Conservation (phyloP, 768 basidiomycete genomes). For the Daedalea quercina region DNA sequence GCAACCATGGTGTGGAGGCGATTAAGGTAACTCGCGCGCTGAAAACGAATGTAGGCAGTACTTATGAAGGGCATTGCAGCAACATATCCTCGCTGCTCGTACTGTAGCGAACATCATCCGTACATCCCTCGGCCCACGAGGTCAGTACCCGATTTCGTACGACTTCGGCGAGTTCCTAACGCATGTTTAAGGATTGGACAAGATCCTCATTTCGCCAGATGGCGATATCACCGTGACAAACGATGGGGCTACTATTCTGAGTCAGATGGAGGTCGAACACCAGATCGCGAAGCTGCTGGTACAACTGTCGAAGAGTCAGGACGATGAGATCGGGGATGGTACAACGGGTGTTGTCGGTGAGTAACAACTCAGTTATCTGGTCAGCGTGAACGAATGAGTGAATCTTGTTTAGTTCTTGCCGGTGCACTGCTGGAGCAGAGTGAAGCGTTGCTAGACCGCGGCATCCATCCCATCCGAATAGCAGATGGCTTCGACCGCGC, state of each 20-base stretch:
- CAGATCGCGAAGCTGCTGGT: slow-evolving; percentile 98
- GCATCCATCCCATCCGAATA: slow-evolving; percentile 97
- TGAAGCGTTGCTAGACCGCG: slow-evolving; percentile 94
- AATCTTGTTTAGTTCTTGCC: slow-evolving; percentile 70
- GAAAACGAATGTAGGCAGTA: background rate
- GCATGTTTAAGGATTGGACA: slow-evolving; percentile 68
- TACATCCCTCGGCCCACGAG: slow-evolving; percentile 92
- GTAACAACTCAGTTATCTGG: slow-evolving; percentile 24
- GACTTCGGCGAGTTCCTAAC: background rate
- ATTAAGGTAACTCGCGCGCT: slow-evolving; percentile 1
- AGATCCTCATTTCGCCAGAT: slow-evolving; percentile 92
- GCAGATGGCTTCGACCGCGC: slow-evolving; percentile 98
- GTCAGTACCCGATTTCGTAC: slow-evolving; percentile 29
- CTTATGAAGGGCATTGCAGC: slow-evolving; percentile 34
- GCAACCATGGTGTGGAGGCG: slow-evolving; percentile 7
- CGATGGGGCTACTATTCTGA: slow-evolving; percentile 96
- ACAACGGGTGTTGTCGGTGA: slow-evolving; percentile 98
- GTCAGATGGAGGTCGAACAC: slow-evolving; percentile 99
- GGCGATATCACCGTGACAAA: slow-evolving; percentile 99
- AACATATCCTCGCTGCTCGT: slow-evolving; percentile 92
- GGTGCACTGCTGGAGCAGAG: slow-evolving; percentile 95
- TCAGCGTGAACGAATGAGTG: background rate
- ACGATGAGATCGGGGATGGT: slow-evolving; percentile 99
- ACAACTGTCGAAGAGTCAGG: slow-evolving; percentile 94
- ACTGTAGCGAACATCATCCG: slow-evolving; percentile 93